A percentile compares a stretch with the other conserved stretches of the same genome.
Evolutionary conservation across 306 rosid species (phyloP).

Genomic region (Trifolium fragiferum): DNA sequence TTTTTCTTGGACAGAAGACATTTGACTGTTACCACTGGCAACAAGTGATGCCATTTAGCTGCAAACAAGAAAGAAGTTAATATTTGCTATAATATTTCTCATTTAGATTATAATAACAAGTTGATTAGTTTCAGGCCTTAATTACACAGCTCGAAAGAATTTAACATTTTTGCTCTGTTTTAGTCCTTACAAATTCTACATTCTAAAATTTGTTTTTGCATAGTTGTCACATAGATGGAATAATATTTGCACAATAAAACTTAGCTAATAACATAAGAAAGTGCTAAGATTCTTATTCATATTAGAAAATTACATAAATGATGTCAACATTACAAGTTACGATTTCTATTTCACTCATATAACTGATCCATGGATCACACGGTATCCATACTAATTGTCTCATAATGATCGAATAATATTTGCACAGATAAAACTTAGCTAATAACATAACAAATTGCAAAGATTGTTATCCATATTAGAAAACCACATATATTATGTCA

Average conservation of each 20-base stretch:
- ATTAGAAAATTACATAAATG: neutral
- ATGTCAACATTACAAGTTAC: neutral
- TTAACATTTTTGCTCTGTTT: neutral
- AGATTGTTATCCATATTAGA: neutral
- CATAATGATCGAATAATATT: neutral
- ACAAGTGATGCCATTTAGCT: constrained; percentile 88
- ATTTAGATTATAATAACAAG: neutral
- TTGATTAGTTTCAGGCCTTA: neutral
- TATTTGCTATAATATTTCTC: neutral
- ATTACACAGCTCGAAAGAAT: neutral
- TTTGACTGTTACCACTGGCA: constrained; percentile 58
- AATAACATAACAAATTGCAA: neutral
- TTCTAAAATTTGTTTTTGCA: neutral
- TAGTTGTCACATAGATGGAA: neutral
- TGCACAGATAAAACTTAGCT: neutral
- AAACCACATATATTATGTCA: neutral
- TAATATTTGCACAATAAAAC: neutral
- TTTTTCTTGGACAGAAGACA: constrained; percentile 71
- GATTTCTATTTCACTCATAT: neutral
- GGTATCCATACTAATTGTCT: neutral
- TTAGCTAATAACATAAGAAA: neutral
- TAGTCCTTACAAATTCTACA: neutral
- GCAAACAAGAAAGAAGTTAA: constrained; percentile 37
- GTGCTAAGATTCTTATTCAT: neutral
- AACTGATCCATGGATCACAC: neutral